Base-by-base conservation (phyloP, 768 basidiomycete genomes). In the Kondoa subrosea region DNA sequence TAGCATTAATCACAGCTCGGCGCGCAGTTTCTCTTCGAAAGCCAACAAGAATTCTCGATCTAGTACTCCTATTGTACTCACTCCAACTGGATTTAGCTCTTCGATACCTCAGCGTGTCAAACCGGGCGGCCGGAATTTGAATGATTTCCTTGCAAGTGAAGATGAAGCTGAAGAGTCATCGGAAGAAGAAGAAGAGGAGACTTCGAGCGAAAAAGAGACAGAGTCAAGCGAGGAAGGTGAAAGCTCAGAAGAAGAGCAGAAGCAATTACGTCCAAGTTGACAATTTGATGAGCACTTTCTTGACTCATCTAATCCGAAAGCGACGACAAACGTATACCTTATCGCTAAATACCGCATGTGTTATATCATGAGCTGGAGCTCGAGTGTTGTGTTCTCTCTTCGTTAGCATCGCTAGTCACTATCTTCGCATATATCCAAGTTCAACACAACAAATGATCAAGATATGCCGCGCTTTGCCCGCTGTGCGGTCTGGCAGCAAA, bases 171-270 rank as follows among this genome's bases (percentile, higher is more conserved):
- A 61, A 26, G 76, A 66, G 69, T 73, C 40, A 76, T n/a, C n/a
- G n/a, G n/a, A n/a, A n/a, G 74, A 71, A 78, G 56, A 15, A 77
- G 74, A 56, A 77, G 78, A 25, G 73, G 66, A 57, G 59, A 31
- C 50, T 2, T 66, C 67, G 33, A 56, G 34, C 50, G 68, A 66
- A 50, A 57, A 8, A 76, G 72, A n/a, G 75, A 66, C 30, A 34
- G 66, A 14, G 74, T 61, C 3, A 71, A 68, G 61, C 76, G 65
- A 60, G 59, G 62, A 74, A 64, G 66, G 63, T 56, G 26, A 68
- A 32, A 66, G 68, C 56, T 66, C 66, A 64, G 30, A 34, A 56
- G 64, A 8, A 34, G 27, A 31, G 67, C 63, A 2, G 66, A 66
- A 8, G 72, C 71, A 2, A 69, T 25, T 0, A 60, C 34, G 40